A percentile compares a stretch with the other conserved stretches of the same genome.
phyloP scores from a whole-genome alignment of 495 filamentous ascomycete genomes.

The Lophiostoma macrostomum region DNA sequence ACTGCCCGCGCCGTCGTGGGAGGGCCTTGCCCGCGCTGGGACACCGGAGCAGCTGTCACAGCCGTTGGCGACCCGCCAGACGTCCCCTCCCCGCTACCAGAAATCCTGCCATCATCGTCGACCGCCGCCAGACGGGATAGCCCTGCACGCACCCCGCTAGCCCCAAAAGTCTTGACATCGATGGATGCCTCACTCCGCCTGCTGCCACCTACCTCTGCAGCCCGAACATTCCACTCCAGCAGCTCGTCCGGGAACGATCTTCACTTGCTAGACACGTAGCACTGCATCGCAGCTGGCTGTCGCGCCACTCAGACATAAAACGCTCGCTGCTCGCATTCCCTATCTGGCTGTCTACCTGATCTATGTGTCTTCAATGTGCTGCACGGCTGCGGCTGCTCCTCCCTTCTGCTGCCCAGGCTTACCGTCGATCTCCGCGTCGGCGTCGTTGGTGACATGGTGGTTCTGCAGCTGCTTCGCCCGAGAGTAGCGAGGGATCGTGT shows the following conservation, averaged over 20 bases:
- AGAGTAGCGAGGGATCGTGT: conserved; percentile 28
- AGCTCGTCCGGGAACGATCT: conserved; percentile 14
- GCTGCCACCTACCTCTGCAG: background rate
- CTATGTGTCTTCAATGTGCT: conserved; percentile 28
- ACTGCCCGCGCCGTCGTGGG: too few relatives aligned
- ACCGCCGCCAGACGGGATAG: background rate
- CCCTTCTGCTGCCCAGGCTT: conserved; percentile 5
- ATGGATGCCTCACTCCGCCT: too few relatives aligned
- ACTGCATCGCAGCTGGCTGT: conserved; percentile 2
- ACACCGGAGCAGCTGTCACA: too few relatives aligned
- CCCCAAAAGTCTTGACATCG: too few relatives aligned
- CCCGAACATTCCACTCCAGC: background rate
- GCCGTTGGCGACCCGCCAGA: too few relatives aligned
- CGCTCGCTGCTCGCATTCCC: too few relatives aligned
- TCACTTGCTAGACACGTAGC: conserved; percentile 29
- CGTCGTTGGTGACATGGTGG: conserved; percentile 27
- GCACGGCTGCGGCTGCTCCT: conserved; percentile 7
- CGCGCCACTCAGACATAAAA: too few relatives aligned
- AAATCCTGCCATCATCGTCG: too few relatives aligned
- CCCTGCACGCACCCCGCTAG: background rate
- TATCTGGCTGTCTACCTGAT: background rate
- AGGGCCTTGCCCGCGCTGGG: too few relatives aligned
- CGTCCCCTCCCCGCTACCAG: too few relatives aligned
- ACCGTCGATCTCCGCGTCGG: conserved; percentile 4
- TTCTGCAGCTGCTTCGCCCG: conserved; percentile 30